Evolutionary conservation across 768 basidiomycete species (phyloP).

Genomic region (Rhodotorula babjevae): DNA sequence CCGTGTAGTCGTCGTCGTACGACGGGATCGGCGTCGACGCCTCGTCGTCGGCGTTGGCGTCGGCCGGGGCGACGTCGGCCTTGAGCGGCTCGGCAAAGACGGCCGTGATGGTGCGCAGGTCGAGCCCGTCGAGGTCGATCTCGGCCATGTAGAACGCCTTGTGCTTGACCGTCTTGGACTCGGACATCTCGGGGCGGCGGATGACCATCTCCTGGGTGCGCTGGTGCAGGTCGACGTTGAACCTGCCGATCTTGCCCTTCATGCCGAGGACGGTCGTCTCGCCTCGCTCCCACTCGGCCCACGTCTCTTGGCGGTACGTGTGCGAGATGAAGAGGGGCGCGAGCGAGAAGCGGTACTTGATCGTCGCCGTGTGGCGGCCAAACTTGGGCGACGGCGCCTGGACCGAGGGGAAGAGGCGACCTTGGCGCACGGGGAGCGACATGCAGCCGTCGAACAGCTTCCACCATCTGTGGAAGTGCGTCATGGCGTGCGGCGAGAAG

Average conservation of each 20-base stretch:
- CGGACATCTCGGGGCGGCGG: conserved; percentile 56
- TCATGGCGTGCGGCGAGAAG: conserved; percentile 74
- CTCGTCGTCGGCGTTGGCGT: conserved; percentile 32
- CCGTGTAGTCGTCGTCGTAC: conserved; percentile 5
- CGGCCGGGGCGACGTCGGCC: conserved; percentile 53
- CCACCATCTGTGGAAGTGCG: conserved; percentile 93
- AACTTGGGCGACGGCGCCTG: conserved; percentile 77
- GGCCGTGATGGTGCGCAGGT: conserved; percentile 72
- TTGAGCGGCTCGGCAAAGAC: conserved; percentile 70
- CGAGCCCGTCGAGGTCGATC: conserved; percentile 68
- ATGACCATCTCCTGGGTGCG: conserved; percentile 72
- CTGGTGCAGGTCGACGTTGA: conserved; percentile 89
- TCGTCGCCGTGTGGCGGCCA: conserved; percentile 76
- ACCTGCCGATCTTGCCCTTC: conserved; percentile 72
- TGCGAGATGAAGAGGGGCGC: conserved; percentile 78
- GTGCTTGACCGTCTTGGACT: conserved; percentile 59
- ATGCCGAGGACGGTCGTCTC: conserved; percentile 74
- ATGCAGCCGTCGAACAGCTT: conserved; percentile 70
- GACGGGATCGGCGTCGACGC: background rate
- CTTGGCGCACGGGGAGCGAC: conserved; percentile 80
- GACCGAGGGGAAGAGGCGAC: conserved; percentile 65
- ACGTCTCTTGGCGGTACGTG: conserved; percentile 72
- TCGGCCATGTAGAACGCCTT: conserved; percentile 87
- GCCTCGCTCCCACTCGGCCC: conserved; percentile 75
- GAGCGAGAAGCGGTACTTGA: conserved; percentile 80